Conservation (phyloP, 2,329 filamentous ascomycete species). For the Leptoxyphium fumago region DNA sequence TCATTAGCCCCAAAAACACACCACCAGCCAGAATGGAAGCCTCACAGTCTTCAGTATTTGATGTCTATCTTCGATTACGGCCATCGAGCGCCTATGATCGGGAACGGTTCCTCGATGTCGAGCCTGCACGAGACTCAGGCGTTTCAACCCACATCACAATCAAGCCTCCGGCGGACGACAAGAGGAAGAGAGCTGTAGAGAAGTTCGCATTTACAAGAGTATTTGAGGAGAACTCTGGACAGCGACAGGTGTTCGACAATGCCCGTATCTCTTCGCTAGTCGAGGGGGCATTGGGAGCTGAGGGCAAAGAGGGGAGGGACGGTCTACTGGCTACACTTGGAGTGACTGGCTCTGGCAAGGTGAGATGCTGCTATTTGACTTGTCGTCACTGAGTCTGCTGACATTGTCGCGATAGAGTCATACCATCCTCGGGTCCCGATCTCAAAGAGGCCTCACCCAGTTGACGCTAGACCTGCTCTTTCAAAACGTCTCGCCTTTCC, state of each 20-base stretch:
- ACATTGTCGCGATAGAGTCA: slow-evolving; percentile 50
- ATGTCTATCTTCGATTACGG: slow-evolving; percentile 75
- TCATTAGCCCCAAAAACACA: too few relatives aligned
- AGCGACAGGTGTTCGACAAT: slow-evolving; percentile 75
- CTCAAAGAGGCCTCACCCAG: slow-evolving; percentile 79
- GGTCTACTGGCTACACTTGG: slow-evolving; percentile 82
- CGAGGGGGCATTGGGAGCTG: slow-evolving; percentile 61
- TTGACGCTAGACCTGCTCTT: slow-evolving; percentile 83
- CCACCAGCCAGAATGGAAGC: not conserved
- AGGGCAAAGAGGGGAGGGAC: slow-evolving; percentile 68
- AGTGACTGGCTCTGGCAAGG: slow-evolving; percentile 93
- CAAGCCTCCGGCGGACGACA: slow-evolving; percentile 58
- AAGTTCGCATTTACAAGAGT: slow-evolving; percentile 90
- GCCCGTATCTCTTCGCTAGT: slow-evolving; percentile 62
- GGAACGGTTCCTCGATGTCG: slow-evolving; percentile 69
- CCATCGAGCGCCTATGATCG: slow-evolving; percentile 24
- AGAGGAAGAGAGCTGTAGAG: slow-evolving; percentile 73
- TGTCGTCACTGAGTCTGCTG: slow-evolving; percentile 7
- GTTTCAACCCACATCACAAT: slow-evolving; percentile 38
- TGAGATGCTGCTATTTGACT: slow-evolving; percentile 22
- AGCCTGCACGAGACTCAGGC: slow-evolving; percentile 29
- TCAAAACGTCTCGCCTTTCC: slow-evolving; percentile 57
- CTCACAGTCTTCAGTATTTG: slow-evolving; percentile 48
- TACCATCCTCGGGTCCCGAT: slow-evolving; percentile 80
- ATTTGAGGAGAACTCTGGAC: slow-evolving; percentile 72